A percentile compares a stretch with the other conserved stretches of the same genome.
These are phyloP conservation scores for Myrica gale DNA, from an alignment of 306 rosid species.

Conservation along the genomic window DNA sequence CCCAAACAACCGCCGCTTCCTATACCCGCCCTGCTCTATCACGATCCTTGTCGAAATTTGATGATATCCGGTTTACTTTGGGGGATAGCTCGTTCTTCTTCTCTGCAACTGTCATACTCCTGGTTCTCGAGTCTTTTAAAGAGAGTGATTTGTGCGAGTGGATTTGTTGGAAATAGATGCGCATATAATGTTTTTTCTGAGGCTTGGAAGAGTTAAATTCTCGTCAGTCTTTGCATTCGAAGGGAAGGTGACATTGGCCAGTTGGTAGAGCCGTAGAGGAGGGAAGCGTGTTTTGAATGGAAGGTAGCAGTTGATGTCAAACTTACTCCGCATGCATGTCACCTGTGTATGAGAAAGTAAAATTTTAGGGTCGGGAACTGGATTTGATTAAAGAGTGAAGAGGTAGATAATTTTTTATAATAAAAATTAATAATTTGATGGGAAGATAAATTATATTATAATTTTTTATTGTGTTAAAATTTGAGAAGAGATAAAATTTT, in stretches of 20 bases:
- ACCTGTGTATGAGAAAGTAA: too few species aligned
- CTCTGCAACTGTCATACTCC: not conserved
- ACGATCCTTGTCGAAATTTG: not conserved
- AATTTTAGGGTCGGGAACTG: too few species aligned
- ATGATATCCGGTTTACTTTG: not conserved
- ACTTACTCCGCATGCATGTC: not conserved
- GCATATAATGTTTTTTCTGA: not conserved
- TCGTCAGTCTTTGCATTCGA: not conserved
- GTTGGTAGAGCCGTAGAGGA: slow-evolving; percentile 6
- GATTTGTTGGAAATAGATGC: not conserved
- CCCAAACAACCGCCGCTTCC: not conserved
- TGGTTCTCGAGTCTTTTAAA: not conserved
- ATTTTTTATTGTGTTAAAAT: too few species aligned
- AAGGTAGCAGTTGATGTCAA: slow-evolving; percentile 11
- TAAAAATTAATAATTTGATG: too few species aligned
- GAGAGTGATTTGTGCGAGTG: not conserved
- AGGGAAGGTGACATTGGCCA: slow-evolving; percentile 13
- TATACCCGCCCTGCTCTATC: not conserved
- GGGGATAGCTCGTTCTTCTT: not conserved
- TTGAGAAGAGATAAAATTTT: too few species aligned
- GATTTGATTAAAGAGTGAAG: too few species aligned
- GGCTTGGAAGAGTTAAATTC: not conserved
- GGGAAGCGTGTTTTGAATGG: slow-evolving; percentile 35
- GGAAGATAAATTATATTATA: too few species aligned
- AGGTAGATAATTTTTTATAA: too few species aligned